Base-by-base conservation (phyloP, 1,139 yeast species). In the Hyphopichia burtonii region DNA sequence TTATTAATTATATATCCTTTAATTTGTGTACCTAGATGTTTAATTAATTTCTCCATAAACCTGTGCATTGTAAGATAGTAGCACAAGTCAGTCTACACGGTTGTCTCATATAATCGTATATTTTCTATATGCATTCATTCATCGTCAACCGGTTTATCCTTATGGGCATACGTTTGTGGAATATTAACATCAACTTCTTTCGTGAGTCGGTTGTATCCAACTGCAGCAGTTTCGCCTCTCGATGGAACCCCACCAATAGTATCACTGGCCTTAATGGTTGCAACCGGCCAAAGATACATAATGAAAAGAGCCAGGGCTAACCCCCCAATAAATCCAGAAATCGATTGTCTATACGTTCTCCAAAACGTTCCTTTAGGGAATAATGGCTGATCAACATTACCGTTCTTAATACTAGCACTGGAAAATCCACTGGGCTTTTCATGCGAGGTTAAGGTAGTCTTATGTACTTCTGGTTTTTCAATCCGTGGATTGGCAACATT, bases 101-200 rank as follows among this genome's bases (percentile, higher is more conserved):
- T n/a, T n/a, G n/a, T n/a, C n/a, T n/a, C n/a, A n/a, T n/a, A n/a
- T n/a, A n/a, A n/a, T n/a, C n/a, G n/a, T n/a, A n/a, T n/a, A n/a
- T n/a, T n/a, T 25, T 25, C 28, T 25, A 25, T 5, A 25, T 25
- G 11, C 28, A 25, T 8, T 25, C 11, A 25, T 25, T 25, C 28
- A 25, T 54, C 58, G 27, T 52, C 58, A 1, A 48, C 56, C 16
- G 47, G 45, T 37, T 52, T 46, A 38, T 51, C 56, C 30, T 46
- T 40, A 30, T 49, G 56, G 6, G 48, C 56, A 27, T 49, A 52
- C 3, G 52, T 48, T 8, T 51, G 55, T 16, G 63, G 61, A 39
- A 52, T 51, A 36, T 41, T 41, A 10, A 55, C 61, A n/a, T 37
- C 43, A 7, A 56, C 49, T 32, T 49, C 38, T 3, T 37, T 43